These are phyloP conservation scores for Tulasnella sp. DNA, from an alignment of 768 basidiomycete genomes.

Conservation along the genomic window DNA sequence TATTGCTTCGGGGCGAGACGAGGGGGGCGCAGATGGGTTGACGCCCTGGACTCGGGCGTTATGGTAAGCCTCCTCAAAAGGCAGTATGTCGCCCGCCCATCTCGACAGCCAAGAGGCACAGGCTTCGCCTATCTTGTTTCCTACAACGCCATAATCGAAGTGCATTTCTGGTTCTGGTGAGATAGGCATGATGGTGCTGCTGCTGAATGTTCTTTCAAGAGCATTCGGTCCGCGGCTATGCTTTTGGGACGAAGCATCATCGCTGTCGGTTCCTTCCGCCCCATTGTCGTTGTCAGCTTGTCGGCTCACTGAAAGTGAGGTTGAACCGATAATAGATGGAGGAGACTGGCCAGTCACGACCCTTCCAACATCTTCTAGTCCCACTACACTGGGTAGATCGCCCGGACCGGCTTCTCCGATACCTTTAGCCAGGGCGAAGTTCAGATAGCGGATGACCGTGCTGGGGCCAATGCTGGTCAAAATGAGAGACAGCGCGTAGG, in stretches of 20 bases:
- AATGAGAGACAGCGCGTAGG: conserved; percentile 68
- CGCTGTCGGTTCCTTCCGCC: conserved; percentile 2
- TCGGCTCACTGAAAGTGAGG: not conserved
- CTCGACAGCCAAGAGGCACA: conserved; percentile 81
- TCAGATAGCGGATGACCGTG: conserved; percentile 71
- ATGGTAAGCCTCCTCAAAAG: conserved; percentile 48
- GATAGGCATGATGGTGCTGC: not conserved
- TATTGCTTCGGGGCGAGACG: not conserved
- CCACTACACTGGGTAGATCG: conserved; percentile 48
- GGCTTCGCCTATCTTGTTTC: conserved; percentile 88
- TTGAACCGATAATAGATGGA: not conserved
- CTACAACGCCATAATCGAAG: conserved; percentile 81
- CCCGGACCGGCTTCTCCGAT: conserved; percentile 40
- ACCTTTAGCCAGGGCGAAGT: conserved; percentile 73
- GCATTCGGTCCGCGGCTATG: conserved; percentile 7
- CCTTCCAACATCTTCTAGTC: conserved; percentile 55
- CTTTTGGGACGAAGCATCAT: conserved; percentile 3
- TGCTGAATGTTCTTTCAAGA: not conserved
- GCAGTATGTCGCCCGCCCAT: conserved; percentile 80
- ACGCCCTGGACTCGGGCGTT: not conserved
- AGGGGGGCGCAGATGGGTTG: conserved; percentile 13
- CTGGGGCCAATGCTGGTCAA: conserved; percentile 72
- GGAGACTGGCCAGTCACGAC: not conserved
- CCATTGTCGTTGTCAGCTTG: not conserved
- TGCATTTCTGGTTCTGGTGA: conserved; percentile 29